A percentile compares a stretch with the other conserved stretches of the same genome.
Conservation (phyloP, 192 early-diverging fungal genomes). For the Haplosporangium gracile region DNA sequence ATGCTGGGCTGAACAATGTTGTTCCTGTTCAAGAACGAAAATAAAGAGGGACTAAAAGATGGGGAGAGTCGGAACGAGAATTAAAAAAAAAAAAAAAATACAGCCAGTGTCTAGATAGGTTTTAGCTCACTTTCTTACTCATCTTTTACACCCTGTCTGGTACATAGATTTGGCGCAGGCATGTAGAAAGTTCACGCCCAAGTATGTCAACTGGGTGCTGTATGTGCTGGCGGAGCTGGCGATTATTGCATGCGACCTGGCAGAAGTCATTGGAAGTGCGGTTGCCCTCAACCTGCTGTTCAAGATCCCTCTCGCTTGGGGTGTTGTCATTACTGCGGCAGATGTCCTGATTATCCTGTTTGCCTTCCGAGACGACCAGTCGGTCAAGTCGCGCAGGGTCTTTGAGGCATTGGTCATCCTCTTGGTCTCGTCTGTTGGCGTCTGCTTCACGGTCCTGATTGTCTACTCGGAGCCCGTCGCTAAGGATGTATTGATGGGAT, state of each 20-base stretch:
- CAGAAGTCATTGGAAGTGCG: slow-evolving; percentile 88
- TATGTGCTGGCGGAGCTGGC: slow-evolving; percentile 82
- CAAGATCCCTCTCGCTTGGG: slow-evolving; percentile 74
- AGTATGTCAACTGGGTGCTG: slow-evolving; percentile 70
- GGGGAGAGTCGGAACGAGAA: background rate
- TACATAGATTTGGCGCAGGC: slow-evolving; percentile 76
- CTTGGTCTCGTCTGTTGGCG: slow-evolving; percentile 71
- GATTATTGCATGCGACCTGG: slow-evolving; percentile 87
- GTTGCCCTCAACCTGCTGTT: slow-evolving; percentile 86
- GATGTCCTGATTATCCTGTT: slow-evolving; percentile 82
- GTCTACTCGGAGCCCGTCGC: slow-evolving; percentile 68
- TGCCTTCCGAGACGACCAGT: slow-evolving; percentile 68
- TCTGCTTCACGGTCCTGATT: slow-evolving; percentile 78
- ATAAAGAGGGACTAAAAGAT: background rate
- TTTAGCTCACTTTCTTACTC: background rate
- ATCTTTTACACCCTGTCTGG: slow-evolving; percentile 6
- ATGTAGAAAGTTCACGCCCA: slow-evolving; percentile 72
- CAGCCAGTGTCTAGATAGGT: background rate
- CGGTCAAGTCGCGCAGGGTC: slow-evolving; percentile 61
- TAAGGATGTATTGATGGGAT: slow-evolving; percentile 75
- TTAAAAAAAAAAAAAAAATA: background rate
- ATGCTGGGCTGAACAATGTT: background rate
- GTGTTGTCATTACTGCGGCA: slow-evolving; percentile 79
- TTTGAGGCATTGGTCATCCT: slow-evolving; percentile 81
- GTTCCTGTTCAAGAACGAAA: background rate